phyloP scores from a whole-genome alignment of 2,329 filamentous ascomycete genomes.

The Coniochaeta prunicola region DNA sequence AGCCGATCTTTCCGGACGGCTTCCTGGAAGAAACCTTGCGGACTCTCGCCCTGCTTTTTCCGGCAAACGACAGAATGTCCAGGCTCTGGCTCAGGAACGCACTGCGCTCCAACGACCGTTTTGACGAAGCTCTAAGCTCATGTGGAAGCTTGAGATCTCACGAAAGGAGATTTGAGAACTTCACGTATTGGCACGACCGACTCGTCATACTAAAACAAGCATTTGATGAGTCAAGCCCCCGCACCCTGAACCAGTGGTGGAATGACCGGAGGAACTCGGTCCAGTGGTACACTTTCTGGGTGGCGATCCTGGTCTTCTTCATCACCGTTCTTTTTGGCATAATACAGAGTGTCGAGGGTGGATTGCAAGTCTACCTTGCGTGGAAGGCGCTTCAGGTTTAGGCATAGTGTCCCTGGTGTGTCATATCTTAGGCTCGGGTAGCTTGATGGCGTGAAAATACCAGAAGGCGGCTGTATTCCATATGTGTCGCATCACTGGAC shows the following conservation, averaged over 20 bases:
- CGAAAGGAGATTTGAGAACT: conserved; percentile 24
- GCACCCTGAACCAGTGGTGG: conserved; percentile 32
- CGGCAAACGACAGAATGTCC: conserved; percentile 16
- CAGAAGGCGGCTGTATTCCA: conserved; percentile 11
- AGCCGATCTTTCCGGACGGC: conserved; percentile 19
- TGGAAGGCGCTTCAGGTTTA: too few relatives aligned
- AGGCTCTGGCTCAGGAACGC: background rate
- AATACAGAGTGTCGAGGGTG: conserved; percentile 27
- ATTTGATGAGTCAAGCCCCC: conserved; percentile 28
- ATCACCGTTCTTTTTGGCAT: conserved; percentile 32
- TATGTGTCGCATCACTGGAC: background rate
- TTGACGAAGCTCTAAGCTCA: conserved; percentile 18
- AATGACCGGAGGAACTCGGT: conserved; percentile 30
- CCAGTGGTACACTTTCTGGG: conserved; percentile 40
- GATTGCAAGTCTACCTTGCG: too few relatives aligned
- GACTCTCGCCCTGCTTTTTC: conserved; percentile 29
- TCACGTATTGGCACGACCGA: conserved; percentile 33
- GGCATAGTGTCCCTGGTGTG: conserved; percentile 10
- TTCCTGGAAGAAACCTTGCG: conserved; percentile 27
- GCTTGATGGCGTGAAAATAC: conserved; percentile 12
- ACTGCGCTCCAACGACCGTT: conserved; percentile 4
- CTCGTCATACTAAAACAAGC: conserved; percentile 33
- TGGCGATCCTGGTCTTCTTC: conserved; percentile 29
- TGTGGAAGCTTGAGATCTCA: conserved; percentile 23
- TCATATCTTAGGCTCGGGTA: conserved; percentile 14